phyloP scores from a whole-genome alignment of 345 rosid genomes.

The Lepidium sativum region DNA sequence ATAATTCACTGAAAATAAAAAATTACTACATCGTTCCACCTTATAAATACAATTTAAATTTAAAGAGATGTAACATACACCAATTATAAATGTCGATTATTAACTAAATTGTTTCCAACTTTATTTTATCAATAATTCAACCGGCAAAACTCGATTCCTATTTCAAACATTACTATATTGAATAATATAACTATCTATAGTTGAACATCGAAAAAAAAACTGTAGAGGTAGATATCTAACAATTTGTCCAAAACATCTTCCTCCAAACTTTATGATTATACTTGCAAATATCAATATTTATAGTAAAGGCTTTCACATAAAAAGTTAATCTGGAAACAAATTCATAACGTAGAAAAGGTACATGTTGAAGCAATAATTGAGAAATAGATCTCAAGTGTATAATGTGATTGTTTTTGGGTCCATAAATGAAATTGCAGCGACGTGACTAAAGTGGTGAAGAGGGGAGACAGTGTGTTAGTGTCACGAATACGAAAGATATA shows the following conservation, averaged over 20 bases:
- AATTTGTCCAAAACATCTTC: no score
- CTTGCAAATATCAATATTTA: not conserved
- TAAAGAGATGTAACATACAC: not conserved
- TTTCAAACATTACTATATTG: no score
- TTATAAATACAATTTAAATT: not conserved
- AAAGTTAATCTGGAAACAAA: constrained; percentile 1
- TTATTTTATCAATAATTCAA: no score
- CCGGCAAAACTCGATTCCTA: no score
- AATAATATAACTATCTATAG: no score
- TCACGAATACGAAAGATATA: constrained; percentile 21
- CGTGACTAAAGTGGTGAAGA: constrained; percentile 19
- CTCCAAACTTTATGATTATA: not conserved
- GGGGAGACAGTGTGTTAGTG: constrained; percentile 21
- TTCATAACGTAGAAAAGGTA: constrained; percentile 1
- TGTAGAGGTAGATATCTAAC: no score
- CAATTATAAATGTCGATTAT: not conserved
- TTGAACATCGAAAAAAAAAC: no score
- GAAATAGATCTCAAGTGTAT: not conserved
- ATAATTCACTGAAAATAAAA: not conserved
- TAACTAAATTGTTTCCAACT: not conserved
- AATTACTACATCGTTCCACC: not conserved
- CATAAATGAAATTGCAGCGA: constrained; percentile 18
- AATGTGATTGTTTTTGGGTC: constrained; percentile 14
- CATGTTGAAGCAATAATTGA: constrained; percentile 18
- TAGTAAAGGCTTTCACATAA: not conserved